Conservation (phyloP, 2,329 filamentous ascomycete species). For the Sporothrix pseudoabietina region DNA sequence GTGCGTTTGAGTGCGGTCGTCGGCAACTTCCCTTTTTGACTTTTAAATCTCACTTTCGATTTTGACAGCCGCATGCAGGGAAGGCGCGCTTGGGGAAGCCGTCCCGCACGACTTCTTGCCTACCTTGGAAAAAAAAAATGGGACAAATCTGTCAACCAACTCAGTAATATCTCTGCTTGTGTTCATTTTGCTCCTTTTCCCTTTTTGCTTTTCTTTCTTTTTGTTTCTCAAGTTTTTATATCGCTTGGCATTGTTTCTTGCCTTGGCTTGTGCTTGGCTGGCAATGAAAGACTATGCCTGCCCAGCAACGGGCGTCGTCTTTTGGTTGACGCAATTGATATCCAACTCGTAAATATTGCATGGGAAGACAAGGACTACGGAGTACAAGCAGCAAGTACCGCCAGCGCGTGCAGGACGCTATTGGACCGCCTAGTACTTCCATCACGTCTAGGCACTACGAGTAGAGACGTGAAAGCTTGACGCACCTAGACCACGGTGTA, state of each 20-base stretch:
- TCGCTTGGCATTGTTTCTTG: background rate
- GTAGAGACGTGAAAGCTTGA: slow-evolving; percentile 1
- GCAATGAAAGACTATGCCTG: background rate
- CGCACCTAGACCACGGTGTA: slow-evolving; percentile 5
- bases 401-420: background rate
- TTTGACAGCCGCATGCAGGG: slow-evolving; percentile 18
- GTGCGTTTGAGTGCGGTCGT: background rate
- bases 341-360: background rate
- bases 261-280: background rate
- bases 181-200: background rate
- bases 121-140: background rate
- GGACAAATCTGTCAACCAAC: background rate
- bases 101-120: slow-evolving; percentile 4
- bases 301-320: background rate
- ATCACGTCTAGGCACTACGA: background rate
- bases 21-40: background rate
- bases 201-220: background rate
- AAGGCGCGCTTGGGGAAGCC: slow-evolving; percentile 16
- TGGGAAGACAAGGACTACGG: background rate
- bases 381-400: background rate
- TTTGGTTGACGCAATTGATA: background rate
- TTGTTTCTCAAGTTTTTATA: background rate
- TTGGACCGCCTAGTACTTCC: background rate
- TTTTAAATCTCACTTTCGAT: background rate
- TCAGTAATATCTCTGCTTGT: too few species aligned